phyloP scores from a whole-genome alignment of 768 basidiomycete species.

The Mycena capillaripes region DNA sequence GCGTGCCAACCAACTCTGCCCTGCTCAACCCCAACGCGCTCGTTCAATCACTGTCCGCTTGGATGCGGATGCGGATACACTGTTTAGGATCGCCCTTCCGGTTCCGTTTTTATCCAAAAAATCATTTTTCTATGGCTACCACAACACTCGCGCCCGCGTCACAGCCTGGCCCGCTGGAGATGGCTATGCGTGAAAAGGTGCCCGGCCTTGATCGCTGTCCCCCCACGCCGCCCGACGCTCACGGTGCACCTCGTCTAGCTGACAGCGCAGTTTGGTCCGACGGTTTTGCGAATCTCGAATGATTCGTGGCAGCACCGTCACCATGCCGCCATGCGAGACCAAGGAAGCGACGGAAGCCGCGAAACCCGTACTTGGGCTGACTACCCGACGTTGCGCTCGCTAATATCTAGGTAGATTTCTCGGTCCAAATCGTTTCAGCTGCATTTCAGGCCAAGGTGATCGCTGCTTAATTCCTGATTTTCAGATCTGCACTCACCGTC shows the following conservation, averaged over 20 bases:
- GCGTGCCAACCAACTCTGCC: neutral
- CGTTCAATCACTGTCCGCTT: slow-evolving; percentile 1
- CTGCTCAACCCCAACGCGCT: neutral
- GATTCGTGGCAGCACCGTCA: slow-evolving; percentile 90
- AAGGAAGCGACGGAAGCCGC: slow-evolving; percentile 70
- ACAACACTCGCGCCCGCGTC: slow-evolving; percentile 14
- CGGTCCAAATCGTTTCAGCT: slow-evolving; percentile 80
- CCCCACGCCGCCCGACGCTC: slow-evolving; percentile 36
- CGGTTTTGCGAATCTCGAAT: slow-evolving; percentile 77
- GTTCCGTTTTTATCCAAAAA: neutral
- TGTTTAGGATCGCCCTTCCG: slow-evolving; percentile 8
- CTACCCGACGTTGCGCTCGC: slow-evolving; percentile 18
- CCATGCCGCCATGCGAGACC: slow-evolving; percentile 84
- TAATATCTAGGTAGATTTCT: slow-evolving; percentile 71
- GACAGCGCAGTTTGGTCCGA: slow-evolving; percentile 70
- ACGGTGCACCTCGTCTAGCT: slow-evolving; percentile 61
- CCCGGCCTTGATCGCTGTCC: slow-evolving; percentile 27
- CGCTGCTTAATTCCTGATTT: slow-evolving; percentile 22
- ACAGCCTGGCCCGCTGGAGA: slow-evolving; percentile 61
- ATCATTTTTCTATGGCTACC: slow-evolving; percentile 13
- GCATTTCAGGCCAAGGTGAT: slow-evolving; percentile 80
- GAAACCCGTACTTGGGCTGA: slow-evolving; percentile 80
- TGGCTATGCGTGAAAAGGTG: slow-evolving; percentile 74
- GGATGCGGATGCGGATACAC: neutral
- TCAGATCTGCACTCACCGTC: slow-evolving; percentile 25